These are phyloP conservation scores for sorghum (Sorghum bicolor) DNA, from an alignment of 176 grass and related monocot genomes.

Conservation along the genomic window DNA sequence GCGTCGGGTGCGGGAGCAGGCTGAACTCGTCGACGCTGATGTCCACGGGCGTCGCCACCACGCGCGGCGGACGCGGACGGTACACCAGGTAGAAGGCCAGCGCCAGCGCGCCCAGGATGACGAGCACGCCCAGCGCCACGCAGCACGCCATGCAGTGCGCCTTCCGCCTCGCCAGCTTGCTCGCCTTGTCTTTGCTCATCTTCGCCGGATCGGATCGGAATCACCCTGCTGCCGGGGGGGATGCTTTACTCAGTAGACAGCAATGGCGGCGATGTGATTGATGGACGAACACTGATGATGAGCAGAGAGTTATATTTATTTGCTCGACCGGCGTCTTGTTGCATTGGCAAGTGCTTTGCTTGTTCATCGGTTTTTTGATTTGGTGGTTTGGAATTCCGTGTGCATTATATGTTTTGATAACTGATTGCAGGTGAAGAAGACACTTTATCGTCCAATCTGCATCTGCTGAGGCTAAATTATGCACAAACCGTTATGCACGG, in stretches of 20 bases:
- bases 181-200: not conserved
- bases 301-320: conserved; percentile 29
- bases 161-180: not conserved
- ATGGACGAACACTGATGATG: not conserved
- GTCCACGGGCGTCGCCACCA: conserved; percentile 43
- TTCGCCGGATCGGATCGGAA: not conserved
- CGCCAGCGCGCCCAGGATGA: conserved; percentile 36
- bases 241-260: not conserved
- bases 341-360: conserved; percentile 33
- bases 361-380: conserved; percentile 24
- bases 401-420: not conserved
- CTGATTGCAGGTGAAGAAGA: not conserved
- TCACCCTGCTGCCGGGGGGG: no score
- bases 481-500: not conserved
- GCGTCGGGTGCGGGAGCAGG: conserved; percentile 20
- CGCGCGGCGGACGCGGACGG: conserved; percentile 45
- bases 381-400: conserved; percentile 39
- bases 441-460: not conserved
- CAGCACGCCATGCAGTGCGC: conserved; percentile 25
- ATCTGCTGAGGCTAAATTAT: not conserved
- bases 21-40: conserved; percentile 31
- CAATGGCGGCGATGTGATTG: not conserved
- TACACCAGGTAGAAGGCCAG: conserved; percentile 56
- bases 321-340: not conserved
- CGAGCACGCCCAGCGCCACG: conserved; percentile 1